Evolutionary conservation across 1,284 basidiomycete species (phyloP), one percentile per base, ranked within the genome.

Genomic region (Exobasidium rhododendri): DNA sequence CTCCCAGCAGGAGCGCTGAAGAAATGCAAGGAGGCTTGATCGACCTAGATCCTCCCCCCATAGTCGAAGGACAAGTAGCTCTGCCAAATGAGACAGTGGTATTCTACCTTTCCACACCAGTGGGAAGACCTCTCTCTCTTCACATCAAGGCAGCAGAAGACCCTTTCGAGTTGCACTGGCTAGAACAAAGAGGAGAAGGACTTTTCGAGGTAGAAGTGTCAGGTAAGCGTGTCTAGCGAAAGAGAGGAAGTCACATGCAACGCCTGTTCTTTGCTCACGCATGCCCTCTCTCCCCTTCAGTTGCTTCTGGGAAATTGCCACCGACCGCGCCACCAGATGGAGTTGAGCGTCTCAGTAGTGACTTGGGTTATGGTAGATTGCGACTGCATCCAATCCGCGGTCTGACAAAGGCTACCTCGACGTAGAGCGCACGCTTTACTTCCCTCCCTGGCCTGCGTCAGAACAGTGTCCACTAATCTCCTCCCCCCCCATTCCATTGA

Each of bases 161-260:
- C 59, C 64, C 63, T 2, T 60, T 63, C 13, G 70, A 73, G 22
- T 17, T 35, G 1, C 29, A 53, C 17, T 72, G 68, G 68, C 51
- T 73, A 29, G 31, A 64, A n/a, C 35, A 57, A 13, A 61, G 70
- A 31, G 71, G 71, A 2, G 64, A 68, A 26, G 70, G 70, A 0
- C 40, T 73, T 20, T 73, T 65, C 40, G 71, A 73, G 49, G 67
- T 73, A 10, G 67, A 62, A 2, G 43, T 73, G 17, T 64, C 60
- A 31, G 66, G 61, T 66, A 44, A 22, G 57, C n/a, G 35, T 10
- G 35, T n/a, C n/a, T n/a, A n/a, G n/a, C 24, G n/a, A n/a, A n/a
- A n/a, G n/a, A n/a, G n/a, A n/a, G n/a, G n/a, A n/a, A n/a, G n/a
- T n/a, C n/a, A n/a, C n/a, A n/a, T n/a, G n/a, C n/a, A n/a, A n/a